Base-by-base conservation (phyloP, 805 yeast genomes). In the Starmerella khaoyaiensis region DNA sequence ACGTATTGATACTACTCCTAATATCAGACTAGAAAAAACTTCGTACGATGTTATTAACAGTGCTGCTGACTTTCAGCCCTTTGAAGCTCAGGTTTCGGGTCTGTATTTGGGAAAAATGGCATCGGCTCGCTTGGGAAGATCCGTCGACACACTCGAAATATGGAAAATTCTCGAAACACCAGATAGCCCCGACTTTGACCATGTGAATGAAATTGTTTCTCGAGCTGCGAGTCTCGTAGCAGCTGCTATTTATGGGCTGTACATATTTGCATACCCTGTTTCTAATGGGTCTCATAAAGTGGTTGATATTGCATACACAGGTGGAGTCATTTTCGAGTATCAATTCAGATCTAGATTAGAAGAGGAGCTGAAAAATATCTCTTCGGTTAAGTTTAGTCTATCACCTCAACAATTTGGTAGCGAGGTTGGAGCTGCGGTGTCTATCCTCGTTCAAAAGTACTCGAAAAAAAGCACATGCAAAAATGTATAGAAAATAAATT, bases 401-500 rank as follows among this genome's bases (percentile, higher is more conserved):
- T 26, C 28, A 7, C 46, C 50, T 1, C 43, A 46, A 20, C 26
- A 24, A 18, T 28, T 29, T 32, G 53, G 53, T 17, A 45, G 50
- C 18, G 53, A 49, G 25, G 41, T 49, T 9, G 53, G 53, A 11
- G 45, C 50, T 3, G 48, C 50, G 21, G 29, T 40, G 8, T 33
- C 34, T 10, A 44, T 39, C 14, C 37, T 43, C 6, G 16, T 9
- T 25, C 5, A 28, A 8, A 28, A 9, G 10, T 21, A 14, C 12
- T 28, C 17, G 10, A n/a, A 10, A 31, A 21, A 22, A 5, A 14
- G 28, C 30, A 19, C 34, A 7, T 18, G 9, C 11, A 12, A n/a
- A n/a, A 6, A 12, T 22, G n/a, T n/a, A n/a, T n/a, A n/a, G n/a
- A n/a, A n/a, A n/a, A n/a, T n/a, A n/a, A n/a, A n/a, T n/a, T n/a